Base-by-base conservation (phyloP, 345 rosid species). In the Aurinia saxatilis region DNA sequence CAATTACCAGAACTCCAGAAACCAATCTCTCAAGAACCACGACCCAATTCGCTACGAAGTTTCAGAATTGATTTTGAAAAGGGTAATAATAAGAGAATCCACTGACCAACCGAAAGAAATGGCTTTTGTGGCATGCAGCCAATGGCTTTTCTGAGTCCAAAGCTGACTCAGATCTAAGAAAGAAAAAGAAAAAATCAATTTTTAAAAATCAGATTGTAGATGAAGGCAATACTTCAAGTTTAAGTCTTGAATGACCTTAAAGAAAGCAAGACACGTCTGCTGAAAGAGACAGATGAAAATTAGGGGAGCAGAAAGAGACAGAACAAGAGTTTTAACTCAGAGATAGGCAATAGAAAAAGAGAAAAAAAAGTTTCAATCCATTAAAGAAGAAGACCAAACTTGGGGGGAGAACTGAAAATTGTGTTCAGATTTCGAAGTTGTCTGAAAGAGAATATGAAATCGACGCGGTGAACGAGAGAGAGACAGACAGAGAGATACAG, bases 171-270 rank as follows among this genome's bases (percentile, higher is more conserved):
- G 84, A 79, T 77, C 80, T 48, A 73, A 64, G 44, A 65, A 49
- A 25, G 54, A 63, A 17, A 42, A 73, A 64, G 44, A 65, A 49
- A 25, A 62, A 63, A 17, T 42, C 40, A 30, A 45, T 14, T 14
- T 62, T 35, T 7, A 1, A 25, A 41, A 34, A 21, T 21, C 37
- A 45, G 59, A 50, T 5, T 14, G 59, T 57, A 19, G 63, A 21
- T 52, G 11, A 27, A 34, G 40, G 63, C 57, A 10, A 63, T 40
- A 48, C 84, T 81, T 80, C 51, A 67, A 77, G 65, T 65, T 44
- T 36, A 78, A 74, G 84, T 53, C 48, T 66, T 55, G 69, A 53
- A 62, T 36, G 45, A 79, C 74, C 81, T 25, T 55, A 74, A 76
- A 29, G 59, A 39, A 37, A 54, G 6, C 75, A 79, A 63, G 77